Conservation (phyloP, 768 basidiomycete genomes). For the Pholiota microspora region DNA sequence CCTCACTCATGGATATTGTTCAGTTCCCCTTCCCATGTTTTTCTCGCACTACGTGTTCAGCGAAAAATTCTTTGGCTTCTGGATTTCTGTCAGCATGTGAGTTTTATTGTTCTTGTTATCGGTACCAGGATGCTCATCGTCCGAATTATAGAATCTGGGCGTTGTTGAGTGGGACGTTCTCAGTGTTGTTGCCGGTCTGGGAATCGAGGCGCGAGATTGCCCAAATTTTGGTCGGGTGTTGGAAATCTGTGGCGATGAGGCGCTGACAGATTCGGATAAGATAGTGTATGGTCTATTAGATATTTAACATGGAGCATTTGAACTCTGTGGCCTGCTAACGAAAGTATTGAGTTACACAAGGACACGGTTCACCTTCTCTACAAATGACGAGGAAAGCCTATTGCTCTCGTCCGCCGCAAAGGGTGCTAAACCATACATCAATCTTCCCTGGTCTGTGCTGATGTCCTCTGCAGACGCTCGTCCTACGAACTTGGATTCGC, state of each 20-base stretch:
- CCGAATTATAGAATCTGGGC: conserved; percentile 29
- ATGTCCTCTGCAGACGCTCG: conserved; percentile 35
- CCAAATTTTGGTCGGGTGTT: conserved; percentile 15
- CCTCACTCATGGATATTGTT: background rate
- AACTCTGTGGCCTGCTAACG: no score
- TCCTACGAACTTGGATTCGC: conserved; percentile 43
- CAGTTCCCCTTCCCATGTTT: conserved; percentile 38
- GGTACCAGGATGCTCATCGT: background rate
- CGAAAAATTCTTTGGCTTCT: conserved; percentile 33
- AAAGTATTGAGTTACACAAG: conserved; percentile 6
- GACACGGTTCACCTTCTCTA: conserved; percentile 13
- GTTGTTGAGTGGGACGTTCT: conserved; percentile 33
- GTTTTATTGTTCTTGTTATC: background rate
- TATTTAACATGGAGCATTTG: no score
- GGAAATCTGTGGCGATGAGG: conserved; percentile 1
- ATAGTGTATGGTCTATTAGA: no score
- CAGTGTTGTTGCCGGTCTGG: conserved; percentile 35
- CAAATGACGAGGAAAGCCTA: conserved; percentile 4
- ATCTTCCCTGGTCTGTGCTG: conserved; percentile 31
- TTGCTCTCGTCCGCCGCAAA: conserved; percentile 19
- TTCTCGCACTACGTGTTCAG: conserved; percentile 26
- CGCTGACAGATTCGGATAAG: background rate
- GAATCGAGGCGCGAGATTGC: conserved; percentile 33
- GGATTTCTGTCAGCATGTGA: conserved; percentile 37
- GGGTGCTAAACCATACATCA: conserved; percentile 41